Conservation (phyloP, 176 grass and related monocot species). For the Coix lacrymajobi region DNA sequence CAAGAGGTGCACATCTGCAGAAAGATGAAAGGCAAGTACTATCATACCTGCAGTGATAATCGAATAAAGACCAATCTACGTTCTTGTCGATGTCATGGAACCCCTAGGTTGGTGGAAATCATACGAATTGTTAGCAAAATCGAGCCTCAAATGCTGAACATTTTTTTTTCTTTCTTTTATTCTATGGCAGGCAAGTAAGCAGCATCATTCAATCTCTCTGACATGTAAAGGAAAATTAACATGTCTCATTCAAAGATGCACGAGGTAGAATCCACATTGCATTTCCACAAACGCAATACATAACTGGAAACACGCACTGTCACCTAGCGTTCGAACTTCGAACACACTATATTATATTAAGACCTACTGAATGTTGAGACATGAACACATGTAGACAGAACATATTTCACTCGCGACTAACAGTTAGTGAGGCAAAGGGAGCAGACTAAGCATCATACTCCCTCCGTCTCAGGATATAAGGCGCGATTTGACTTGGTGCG, state of each 20-base stretch:
- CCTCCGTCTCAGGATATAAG: no score
- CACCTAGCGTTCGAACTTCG: background rate
- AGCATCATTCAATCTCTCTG: background rate
- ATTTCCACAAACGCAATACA: background rate
- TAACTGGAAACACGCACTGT: background rate
- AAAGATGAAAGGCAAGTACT: background rate
- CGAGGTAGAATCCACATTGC: background rate
- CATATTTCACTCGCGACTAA: background rate
- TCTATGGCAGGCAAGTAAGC: background rate
- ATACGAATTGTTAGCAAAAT: conserved; percentile 15
- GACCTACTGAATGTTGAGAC: background rate
- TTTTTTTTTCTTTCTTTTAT: background rate
- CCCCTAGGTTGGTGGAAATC: conserved; percentile 26
- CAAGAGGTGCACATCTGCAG: background rate
- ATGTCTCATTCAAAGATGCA: background rate
- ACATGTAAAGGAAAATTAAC: background rate
- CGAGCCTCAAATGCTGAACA: background rate
- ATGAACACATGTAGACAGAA: background rate
- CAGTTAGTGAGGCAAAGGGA: background rate
- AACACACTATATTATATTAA: background rate
- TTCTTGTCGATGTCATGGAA: conserved; percentile 55
- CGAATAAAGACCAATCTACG: conserved; percentile 49
- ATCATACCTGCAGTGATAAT: conserved; percentile 39
- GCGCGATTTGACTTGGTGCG: no score
- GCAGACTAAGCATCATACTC: background rate